Evolutionary conservation across 2,329 filamentous ascomycete species (phyloP).

Genomic region (Xylariales sp.): DNA sequence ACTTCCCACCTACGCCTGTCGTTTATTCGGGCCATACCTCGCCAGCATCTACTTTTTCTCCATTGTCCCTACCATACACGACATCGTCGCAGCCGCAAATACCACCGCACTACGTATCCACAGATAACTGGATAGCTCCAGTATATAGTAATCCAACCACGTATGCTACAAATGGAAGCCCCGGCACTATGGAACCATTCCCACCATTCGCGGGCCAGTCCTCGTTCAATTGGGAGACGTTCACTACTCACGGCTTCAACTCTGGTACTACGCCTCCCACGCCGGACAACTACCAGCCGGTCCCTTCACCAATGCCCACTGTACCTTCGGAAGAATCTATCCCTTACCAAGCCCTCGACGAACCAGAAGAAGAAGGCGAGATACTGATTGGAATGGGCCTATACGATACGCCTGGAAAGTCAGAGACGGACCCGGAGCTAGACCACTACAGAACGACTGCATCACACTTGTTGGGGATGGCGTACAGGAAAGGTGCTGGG

Average conservation of each 20-base stretch:
- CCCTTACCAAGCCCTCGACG: conserved; percentile 44
- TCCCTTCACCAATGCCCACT: conserved; percentile 42
- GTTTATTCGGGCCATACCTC: conserved; percentile 56
- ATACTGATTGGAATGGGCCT: conserved; percentile 79
- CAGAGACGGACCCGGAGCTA: conserved; percentile 42
- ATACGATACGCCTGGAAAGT: conserved; percentile 66
- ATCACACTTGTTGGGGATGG: conserved; percentile 48
- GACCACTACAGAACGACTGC: conserved; percentile 53
- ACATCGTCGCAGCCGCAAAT: conserved; percentile 23
- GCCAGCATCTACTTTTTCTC: conserved; percentile 50
- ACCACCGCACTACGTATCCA: conserved; percentile 34
- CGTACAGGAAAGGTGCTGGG: conserved; percentile 59
- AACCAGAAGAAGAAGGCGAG: conserved; percentile 56
- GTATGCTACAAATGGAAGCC: conserved; percentile 19
- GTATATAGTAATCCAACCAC: conserved; percentile 27
- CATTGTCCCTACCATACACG: conserved; percentile 44
- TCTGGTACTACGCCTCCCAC: conserved; percentile 51
- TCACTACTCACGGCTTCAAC: conserved; percentile 39
- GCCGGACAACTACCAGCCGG: conserved; percentile 51
- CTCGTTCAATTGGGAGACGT: conserved; percentile 40
- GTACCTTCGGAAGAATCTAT: conserved; percentile 45
- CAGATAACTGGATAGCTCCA: conserved; percentile 32
- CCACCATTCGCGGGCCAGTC: conserved; percentile 21
- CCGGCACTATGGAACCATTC: conserved; percentile 27
- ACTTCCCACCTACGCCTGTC: conserved; percentile 47